Evolutionary conservation across 768 basidiomycete species (phyloP).

Genomic region (Tubosaeta brunneosetosa): DNA sequence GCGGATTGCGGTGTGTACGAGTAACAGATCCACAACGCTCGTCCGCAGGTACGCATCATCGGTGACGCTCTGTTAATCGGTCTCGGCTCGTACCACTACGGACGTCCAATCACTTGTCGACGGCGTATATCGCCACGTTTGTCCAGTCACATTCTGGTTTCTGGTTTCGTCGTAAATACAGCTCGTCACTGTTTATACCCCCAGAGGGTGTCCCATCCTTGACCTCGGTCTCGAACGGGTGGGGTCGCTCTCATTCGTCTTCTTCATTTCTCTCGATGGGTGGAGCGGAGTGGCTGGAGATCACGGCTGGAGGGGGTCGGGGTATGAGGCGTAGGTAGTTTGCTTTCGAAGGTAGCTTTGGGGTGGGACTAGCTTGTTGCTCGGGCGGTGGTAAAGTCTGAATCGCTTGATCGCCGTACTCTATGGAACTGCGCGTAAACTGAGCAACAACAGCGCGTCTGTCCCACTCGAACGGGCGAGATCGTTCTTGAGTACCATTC

Average conservation of each 20-base stretch:
- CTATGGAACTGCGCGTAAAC: neutral
- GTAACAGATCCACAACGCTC: slow-evolving; percentile 24
- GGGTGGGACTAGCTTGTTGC: no score
- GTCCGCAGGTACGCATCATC: slow-evolving; percentile 18
- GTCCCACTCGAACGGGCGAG: neutral
- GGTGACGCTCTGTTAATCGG: no score
- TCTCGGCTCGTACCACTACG: slow-evolving; percentile 27
- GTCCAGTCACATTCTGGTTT: slow-evolving; percentile 14
- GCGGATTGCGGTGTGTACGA: slow-evolving; percentile 23
- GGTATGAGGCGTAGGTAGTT: slow-evolving; percentile 15
- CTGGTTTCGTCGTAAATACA: slow-evolving; percentile 11
- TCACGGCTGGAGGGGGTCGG: no score
- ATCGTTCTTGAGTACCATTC: neutral
- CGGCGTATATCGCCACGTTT: slow-evolving; percentile 28
- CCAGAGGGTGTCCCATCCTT: slow-evolving; percentile 28
- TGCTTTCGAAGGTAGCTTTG: no score
- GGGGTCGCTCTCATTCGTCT: neutral
- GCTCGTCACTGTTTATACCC: slow-evolving; percentile 23
- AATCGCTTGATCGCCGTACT: neutral
- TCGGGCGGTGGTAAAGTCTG: neutral
- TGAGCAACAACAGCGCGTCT: neutral
- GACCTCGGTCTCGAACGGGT: slow-evolving; percentile 16
- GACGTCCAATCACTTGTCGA: neutral
- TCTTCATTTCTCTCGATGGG: neutral
- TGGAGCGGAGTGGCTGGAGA: no score